These are phyloP conservation scores for Hygrophila difformis DNA, from an alignment of 257 asterid species.

Conservation along the genomic window DNA sequence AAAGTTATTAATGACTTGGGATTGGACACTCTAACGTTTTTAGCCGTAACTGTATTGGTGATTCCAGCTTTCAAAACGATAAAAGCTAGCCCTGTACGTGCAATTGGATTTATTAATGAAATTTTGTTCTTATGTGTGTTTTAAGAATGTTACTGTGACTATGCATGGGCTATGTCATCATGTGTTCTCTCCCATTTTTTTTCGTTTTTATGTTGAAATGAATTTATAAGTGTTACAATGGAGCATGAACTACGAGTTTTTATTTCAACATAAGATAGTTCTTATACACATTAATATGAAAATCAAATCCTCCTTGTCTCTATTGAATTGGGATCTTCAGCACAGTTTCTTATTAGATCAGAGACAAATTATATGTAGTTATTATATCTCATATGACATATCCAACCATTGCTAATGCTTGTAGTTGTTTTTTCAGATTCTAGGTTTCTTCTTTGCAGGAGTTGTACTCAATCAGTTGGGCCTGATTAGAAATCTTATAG, in stretches of 20 bases:
- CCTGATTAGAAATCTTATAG: slow-evolving; percentile 76
- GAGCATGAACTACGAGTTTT: not conserved
- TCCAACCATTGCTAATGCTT: slow-evolving; percentile 21
- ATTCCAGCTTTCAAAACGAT: slow-evolving; percentile 84
- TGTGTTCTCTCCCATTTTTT: not conserved
- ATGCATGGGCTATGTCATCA: not conserved
- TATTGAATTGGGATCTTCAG: not conserved
- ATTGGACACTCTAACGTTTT: slow-evolving; percentile 82
- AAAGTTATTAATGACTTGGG: slow-evolving; percentile 97
- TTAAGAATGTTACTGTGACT: not conserved
- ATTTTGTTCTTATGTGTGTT: not conserved
- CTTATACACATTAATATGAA: not conserved
- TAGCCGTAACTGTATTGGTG: slow-evolving; percentile 85
- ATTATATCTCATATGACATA: not conserved
- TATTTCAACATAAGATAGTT: slow-evolving; percentile 2
- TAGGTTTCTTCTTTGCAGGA: slow-evolving; percentile 98
- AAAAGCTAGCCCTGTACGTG: slow-evolving; percentile 95
- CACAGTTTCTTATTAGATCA: slow-evolving; percentile 4
- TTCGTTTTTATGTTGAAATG: slow-evolving; percentile 8
- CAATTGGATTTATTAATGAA: slow-evolving; percentile 3
- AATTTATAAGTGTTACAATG: not conserved
- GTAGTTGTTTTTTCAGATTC: slow-evolving; percentile 56
- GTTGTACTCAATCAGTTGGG: slow-evolving; percentile 95
- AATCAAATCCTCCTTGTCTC: slow-evolving; percentile 2
- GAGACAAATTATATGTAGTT: not conserved